phyloP scores from a whole-genome alignment of 2,329 filamentous ascomycete species.

The Pseudovirgaria hyperparasitica region DNA sequence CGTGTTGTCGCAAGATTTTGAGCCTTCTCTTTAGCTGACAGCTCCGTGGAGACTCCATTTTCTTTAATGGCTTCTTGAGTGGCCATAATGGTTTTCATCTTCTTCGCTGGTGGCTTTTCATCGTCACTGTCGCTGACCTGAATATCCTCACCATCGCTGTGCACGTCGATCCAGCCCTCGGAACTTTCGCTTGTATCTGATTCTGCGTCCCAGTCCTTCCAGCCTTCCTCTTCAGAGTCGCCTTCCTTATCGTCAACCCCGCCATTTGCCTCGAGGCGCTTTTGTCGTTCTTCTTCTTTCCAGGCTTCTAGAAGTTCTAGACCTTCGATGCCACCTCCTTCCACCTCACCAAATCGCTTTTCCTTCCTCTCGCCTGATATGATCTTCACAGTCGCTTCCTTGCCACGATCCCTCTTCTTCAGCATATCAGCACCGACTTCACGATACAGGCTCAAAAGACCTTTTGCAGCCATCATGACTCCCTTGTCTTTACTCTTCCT shows the following conservation, averaged over 20 bases:
- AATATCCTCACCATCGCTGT: constrained; percentile 66
- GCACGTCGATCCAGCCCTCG: constrained; percentile 86
- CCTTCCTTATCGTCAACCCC: constrained; percentile 49
- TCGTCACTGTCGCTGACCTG: constrained; percentile 62
- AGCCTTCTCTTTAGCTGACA: constrained; percentile 15
- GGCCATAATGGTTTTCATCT: constrained; percentile 41
- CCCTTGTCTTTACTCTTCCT: constrained; percentile 97
- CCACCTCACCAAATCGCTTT: constrained; percentile 71
- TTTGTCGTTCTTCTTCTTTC: constrained; percentile 79
- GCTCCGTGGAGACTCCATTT: constrained; percentile 19
- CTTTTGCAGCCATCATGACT: constrained; percentile 96
- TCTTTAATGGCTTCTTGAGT: constrained; percentile 25
- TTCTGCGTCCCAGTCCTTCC: constrained; percentile 49
- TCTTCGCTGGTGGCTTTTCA: constrained; percentile 51
- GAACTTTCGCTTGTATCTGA: constrained; percentile 55
- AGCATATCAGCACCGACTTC: constrained; percentile 84
- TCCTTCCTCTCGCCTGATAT: constrained; percentile 63
- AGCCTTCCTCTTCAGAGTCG: constrained; percentile 44
- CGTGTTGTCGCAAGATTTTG: constrained; percentile 74
- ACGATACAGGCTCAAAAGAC: constrained; percentile 77
- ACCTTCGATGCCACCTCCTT: constrained; percentile 76
- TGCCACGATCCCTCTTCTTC: constrained; percentile 80
- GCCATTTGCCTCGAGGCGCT: constrained; percentile 57
- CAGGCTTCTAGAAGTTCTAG: constrained; percentile 82
- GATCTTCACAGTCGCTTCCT: constrained; percentile 75